Evolutionary conservation across 495 filamentous ascomycete genomes (phyloP).

Genomic region (Parachaetomium inaequale): DNA sequence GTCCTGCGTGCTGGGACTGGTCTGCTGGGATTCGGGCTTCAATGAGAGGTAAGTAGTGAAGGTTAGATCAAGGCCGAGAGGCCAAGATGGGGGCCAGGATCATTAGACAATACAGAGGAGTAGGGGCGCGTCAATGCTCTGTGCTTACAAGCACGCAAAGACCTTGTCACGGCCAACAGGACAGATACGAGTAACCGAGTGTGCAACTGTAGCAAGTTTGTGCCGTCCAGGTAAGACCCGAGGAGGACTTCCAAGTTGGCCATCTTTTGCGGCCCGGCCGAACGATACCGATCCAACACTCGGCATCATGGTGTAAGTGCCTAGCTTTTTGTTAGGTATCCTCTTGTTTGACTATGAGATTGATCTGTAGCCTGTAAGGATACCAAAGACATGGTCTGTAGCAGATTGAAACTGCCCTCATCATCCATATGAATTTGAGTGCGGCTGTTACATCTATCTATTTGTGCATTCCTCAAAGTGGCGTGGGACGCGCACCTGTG

Average conservation of each 20-base stretch:
- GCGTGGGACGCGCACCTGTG: slow-evolving; percentile 8
- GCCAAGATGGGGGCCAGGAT: background rate
- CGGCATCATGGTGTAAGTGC: background rate
- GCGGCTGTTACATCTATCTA: slow-evolving; percentile 3
- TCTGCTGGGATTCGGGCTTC: background rate
- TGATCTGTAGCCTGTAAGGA: no score
- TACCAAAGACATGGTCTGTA: background rate
- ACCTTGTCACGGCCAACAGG: background rate
- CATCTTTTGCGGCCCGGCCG: background rate
- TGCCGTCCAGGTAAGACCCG: background rate
- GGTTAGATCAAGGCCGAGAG: background rate
- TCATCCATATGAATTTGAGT: background rate
- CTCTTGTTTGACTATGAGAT: no score
- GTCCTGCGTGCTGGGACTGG: background rate
- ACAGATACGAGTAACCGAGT: background rate
- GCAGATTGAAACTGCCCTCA: background rate
- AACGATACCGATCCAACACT: background rate
- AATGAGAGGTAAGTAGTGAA: background rate
- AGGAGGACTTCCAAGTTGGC: background rate
- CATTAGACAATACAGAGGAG: background rate
- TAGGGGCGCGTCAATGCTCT: no score
- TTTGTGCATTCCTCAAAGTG: slow-evolving; percentile 15
- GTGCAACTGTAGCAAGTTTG: background rate
- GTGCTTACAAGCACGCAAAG: no score
- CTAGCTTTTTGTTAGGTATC: no score